Base-by-base conservation (phyloP, 306 rosid species). In the Purshia tridentata region DNA sequence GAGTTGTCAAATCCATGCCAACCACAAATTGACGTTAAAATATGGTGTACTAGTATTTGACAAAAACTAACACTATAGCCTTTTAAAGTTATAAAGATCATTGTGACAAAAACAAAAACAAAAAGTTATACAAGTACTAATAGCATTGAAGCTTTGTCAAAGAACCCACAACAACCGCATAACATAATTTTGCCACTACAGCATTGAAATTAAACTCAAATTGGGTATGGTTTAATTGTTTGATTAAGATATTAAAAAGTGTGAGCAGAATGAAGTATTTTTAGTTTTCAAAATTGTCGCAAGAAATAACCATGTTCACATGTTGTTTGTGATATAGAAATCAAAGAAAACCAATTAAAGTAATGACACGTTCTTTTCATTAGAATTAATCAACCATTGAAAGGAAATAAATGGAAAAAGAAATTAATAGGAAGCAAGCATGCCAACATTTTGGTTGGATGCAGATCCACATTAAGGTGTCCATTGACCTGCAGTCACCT, bases 1-100 rank as follows among this genome's bases (percentile, higher is more conserved):
- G 67, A 72, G 72, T 70, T 55, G 73, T 80, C 77, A 75, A 80
- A 65, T 75, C 77, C 56, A 23, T 56, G 68, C 83, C 83, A 73
- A 60, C 78, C 18, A 79, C 72, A 41, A 73, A 60, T 68, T 56
- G 81, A 70, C 60, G 44, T 54, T 47, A 42, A 71, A 44, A 44
- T 7, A 15, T 44, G 55, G 57, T 22, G 40, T 47, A 56, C 45
- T 39, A 57, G 67, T 6, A 57, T 55, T 13, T 56, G 66, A 23
- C 56, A 50, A 70, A 70, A 6, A 11, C 10, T 1, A 69, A 37
- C 3, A 1, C 46, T 6, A 29, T 39, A 40, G 67, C 67, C 14
- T 16, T 58, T 61, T 16, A 15, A 61, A 61, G 47, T 37, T 61
- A 61, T 61, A 16, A 29, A 29, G 5, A 35, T 60, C 19, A 2